These are phyloP conservation scores for Eragrostis tef DNA, from an alignment of 202 grass and related monocot genomes.

Conservation along the genomic window DNA sequence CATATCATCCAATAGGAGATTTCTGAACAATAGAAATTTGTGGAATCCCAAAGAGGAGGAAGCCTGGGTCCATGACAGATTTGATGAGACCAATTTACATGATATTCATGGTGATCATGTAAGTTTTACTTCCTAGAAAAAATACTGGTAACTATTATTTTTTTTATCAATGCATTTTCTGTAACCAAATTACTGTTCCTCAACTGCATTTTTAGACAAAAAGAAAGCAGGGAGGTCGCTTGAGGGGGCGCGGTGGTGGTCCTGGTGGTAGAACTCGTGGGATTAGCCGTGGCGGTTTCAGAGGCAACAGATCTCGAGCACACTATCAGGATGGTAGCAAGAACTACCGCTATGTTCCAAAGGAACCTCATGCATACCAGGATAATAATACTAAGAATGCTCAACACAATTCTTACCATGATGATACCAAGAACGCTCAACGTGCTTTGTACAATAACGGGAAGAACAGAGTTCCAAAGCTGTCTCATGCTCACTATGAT, in stretches of 20 bases:
- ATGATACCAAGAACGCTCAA: slow-evolving; percentile 47
- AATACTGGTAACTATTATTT: not conserved
- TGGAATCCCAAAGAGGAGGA: slow-evolving; percentile 82
- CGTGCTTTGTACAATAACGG: not conserved
- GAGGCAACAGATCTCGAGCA: slow-evolving; percentile 51
- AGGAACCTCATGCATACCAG: slow-evolving; percentile 43
- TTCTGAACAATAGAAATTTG: slow-evolving; percentile 53
- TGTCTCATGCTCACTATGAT: slow-evolving; percentile 42
- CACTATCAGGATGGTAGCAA: slow-evolving; percentile 62
- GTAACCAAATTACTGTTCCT: slow-evolving; percentile 31
- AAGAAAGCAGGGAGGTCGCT: slow-evolving; percentile 59
- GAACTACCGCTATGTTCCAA: slow-evolving; percentile 57
- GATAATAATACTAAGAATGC: slow-evolving; percentile 54
- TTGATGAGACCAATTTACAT: slow-evolving; percentile 80
- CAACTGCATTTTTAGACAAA: slow-evolving; percentile 53
- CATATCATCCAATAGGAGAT: slow-evolving; percentile 55
- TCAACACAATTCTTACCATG: slow-evolving; percentile 16
- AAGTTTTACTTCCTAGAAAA: slow-evolving; percentile 34
- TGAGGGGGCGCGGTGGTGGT: slow-evolving; percentile 56
- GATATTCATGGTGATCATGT: slow-evolving; percentile 65
- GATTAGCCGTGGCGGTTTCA: slow-evolving; percentile 55
- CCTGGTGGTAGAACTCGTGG: slow-evolving; percentile 53
- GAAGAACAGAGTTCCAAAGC: slow-evolving; percentile 53
- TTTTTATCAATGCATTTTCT: slow-evolving; percentile 36
- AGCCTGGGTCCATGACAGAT: slow-evolving; percentile 90